Percentiles rank a stretch among this genome's conserved stretches.
phyloP scores from a whole-genome alignment of 257 asterid species.

The Solanum pennellii region DNA sequence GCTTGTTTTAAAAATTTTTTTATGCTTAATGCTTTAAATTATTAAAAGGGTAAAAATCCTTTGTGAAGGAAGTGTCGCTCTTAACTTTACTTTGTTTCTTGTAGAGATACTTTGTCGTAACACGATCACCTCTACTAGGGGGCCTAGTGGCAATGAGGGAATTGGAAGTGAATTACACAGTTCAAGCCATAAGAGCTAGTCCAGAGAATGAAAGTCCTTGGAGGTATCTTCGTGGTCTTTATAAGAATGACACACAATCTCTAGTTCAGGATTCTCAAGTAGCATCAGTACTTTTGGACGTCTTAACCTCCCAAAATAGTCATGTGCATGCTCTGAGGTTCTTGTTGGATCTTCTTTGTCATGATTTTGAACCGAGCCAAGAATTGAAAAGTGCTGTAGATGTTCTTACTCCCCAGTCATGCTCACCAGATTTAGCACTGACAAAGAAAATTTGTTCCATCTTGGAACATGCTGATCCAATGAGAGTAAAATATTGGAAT shows the following conservation, averaged over 20 bases:
- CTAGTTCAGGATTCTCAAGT: conserved; percentile 52
- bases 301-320: conserved; percentile 31
- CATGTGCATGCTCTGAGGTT: conserved; percentile 55
- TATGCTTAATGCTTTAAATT: not conserved
- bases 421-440: conserved; percentile 17
- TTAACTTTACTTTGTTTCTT: not conserved
- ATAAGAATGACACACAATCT: conserved; percentile 34
- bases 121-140: conserved; percentile 76
- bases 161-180: conserved; percentile 66
- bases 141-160: conserved; percentile 58
- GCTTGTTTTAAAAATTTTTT: not conserved
- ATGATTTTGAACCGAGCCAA: conserved; percentile 35
- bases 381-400: conserved; percentile 47
- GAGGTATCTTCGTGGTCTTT: conserved; percentile 92
- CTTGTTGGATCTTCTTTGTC: conserved; percentile 73
- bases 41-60: not conserved
- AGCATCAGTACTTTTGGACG: conserved; percentile 50
- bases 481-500: conserved; percentile 77
- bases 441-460: conserved; percentile 33
- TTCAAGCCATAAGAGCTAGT: conserved; percentile 48
- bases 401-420: conserved; percentile 20
- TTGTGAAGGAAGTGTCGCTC: not conserved
- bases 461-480: conserved; percentile 60
- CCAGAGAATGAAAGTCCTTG: conserved; percentile 92
- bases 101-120: conserved; percentile 77